phyloP scores from a whole-genome alignment of 2,329 filamentous ascomycete species.

The Cercospora janseana region DNA sequence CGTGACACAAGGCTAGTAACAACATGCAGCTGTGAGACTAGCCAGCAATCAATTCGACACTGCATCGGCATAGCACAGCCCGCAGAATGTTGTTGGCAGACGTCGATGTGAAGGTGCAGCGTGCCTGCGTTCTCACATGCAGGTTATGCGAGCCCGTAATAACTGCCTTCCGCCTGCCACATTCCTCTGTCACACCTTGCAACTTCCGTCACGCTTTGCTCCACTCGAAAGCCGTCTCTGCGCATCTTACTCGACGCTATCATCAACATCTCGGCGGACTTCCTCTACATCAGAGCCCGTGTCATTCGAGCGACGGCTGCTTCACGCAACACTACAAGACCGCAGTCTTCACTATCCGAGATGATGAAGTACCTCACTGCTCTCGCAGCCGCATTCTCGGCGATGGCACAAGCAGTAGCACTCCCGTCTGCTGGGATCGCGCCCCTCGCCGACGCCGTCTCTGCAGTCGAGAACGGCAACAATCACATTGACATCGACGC shows the following conservation, averaged over 20 bases:
- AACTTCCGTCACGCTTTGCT: conserved; percentile 1
- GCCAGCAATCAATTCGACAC: too few species aligned
- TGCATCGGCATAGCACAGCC: too few species aligned
- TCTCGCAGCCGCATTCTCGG: background rate
- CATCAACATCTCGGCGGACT: too few species aligned
- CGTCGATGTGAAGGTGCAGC: too few species aligned
- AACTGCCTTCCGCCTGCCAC: conserved; percentile 1
- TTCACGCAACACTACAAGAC: background rate
- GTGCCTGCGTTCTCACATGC: background rate
- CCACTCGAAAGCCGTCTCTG: too few species aligned
- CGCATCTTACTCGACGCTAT: too few species aligned
- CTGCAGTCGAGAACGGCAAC: conserved; percentile 4
- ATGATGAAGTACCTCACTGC: conserved; percentile 2
- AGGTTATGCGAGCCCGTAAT: background rate
- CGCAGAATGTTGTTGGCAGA: too few species aligned
- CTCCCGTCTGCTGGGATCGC: background rate
- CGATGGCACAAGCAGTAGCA: background rate
- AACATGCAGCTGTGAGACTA: too few species aligned
- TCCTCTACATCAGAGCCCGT: background rate
- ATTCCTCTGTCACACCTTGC: conserved; percentile 16
- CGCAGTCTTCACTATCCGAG: background rate
- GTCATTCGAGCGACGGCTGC: background rate
- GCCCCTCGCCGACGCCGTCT: conserved; percentile 12
- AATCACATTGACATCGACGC: background rate
- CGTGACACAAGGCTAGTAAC: too few species aligned